Conservation (phyloP, 179 eudicot species). For the Monotropa hypopitys region DNA sequence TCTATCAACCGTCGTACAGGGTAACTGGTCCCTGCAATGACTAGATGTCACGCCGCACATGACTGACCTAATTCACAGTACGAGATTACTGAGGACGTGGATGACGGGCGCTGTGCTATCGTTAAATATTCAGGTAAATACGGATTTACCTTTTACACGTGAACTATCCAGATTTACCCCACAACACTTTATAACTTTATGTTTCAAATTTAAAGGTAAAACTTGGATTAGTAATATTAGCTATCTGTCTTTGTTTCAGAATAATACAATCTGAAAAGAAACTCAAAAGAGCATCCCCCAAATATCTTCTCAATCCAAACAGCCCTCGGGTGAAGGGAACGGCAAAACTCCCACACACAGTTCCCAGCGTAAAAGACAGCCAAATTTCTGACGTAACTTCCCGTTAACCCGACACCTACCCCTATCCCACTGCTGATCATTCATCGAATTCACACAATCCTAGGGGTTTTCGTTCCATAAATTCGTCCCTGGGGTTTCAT, state of each 20-base stretch:
- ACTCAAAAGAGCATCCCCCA: not conserved
- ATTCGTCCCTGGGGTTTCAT: constrained; percentile 1
- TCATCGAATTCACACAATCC: not conserved
- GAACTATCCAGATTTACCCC: no score
- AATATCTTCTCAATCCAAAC: not conserved
- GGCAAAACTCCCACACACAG: constrained; percentile 2
- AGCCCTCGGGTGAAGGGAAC: not conserved
- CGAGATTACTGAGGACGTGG: no score
- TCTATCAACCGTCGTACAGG: no score
- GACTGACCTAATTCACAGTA: no score
- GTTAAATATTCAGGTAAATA: no score
- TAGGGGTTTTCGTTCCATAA: not conserved
- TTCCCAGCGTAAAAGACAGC: not conserved
- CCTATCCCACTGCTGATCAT: not conserved
- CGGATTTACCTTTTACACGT: no score
- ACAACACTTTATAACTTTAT: no score
- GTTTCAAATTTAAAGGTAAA: no score
- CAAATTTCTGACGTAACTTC: not conserved
- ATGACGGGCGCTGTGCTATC: no score
- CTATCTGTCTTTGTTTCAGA: not conserved
- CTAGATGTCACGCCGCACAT: no score
- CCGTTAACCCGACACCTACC: not conserved
- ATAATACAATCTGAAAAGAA: not conserved
- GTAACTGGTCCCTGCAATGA: no score
- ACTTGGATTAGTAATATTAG: not conserved